Evolutionary conservation across 2,329 filamentous ascomycete genomes (phyloP).

Genomic region (Fusarium falciforme): DNA sequence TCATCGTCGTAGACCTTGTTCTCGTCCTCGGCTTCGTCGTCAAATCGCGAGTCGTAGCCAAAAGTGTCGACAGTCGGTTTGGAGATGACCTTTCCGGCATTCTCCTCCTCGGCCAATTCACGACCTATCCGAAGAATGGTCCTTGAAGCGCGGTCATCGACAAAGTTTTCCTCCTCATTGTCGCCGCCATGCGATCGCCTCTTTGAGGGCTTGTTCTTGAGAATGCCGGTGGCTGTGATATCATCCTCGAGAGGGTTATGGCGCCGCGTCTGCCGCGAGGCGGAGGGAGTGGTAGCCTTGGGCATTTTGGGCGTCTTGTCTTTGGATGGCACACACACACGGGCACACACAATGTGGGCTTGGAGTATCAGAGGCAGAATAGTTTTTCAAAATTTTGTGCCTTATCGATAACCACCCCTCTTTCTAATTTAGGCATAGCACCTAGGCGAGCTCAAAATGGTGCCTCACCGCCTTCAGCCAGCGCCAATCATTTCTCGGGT

Average conservation of each 20-base stretch:
- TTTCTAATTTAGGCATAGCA: constrained; percentile 46
- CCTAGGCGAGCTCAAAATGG: constrained; percentile 3
- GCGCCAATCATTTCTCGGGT: neutral
- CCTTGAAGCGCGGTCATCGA: constrained; percentile 88
- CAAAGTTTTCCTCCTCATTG: constrained; percentile 75
- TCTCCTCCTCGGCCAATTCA: constrained; percentile 86
- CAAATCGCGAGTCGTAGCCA: constrained; percentile 81
- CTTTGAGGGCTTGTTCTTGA: constrained; percentile 81
- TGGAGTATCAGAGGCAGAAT: constrained; percentile 32
- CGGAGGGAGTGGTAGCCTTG: constrained; percentile 74
- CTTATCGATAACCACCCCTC: constrained; percentile 57
- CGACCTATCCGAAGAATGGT: constrained; percentile 92
- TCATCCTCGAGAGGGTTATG: constrained; percentile 96
- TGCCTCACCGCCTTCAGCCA: constrained; percentile 48
- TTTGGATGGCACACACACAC: constrained; percentile 28
- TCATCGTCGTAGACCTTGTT: constrained; percentile 61
- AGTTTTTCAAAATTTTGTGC: constrained; percentile 51
- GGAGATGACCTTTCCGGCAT: constrained; percentile 52
- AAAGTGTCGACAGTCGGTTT: constrained; percentile 69
- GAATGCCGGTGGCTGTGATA: constrained; percentile 74
- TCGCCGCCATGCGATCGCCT: constrained; percentile 72
- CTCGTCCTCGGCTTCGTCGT: constrained; percentile 63
- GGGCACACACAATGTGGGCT: constrained; percentile 37
- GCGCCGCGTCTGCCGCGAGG: constrained; percentile 70
- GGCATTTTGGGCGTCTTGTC: constrained; percentile 70